Evolutionary conservation across 2,329 filamentous ascomycete genomes (phyloP).

Genomic region (Penicillium sp.): DNA sequence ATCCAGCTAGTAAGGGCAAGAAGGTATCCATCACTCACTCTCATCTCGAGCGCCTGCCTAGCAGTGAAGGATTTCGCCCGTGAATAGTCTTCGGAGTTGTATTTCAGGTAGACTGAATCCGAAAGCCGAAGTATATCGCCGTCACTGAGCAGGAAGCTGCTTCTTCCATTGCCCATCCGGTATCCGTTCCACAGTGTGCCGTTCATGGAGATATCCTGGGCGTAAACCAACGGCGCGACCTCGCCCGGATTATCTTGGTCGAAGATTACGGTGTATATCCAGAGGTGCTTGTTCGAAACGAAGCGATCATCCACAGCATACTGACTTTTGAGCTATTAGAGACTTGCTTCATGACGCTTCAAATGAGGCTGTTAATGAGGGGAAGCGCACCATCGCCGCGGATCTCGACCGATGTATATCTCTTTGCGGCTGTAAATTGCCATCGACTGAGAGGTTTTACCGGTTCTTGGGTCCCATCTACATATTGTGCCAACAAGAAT

Average conservation of each 20-base stretch:
- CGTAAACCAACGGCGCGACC: conserved; percentile 50
- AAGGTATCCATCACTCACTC: conserved; percentile 28
- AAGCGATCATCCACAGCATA: conserved; percentile 38
- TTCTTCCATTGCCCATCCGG: conserved; percentile 38
- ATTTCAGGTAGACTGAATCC: conserved; percentile 28
- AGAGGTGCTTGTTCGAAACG: conserved; percentile 49
- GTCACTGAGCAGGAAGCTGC: conserved; percentile 44
- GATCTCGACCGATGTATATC: conserved; percentile 43
- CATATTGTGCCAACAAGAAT: conserved; percentile 29
- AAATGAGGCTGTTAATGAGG: no score
- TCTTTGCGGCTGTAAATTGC: conserved; percentile 38
- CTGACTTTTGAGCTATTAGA: conserved; percentile 31
- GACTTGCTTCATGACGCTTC: no score
- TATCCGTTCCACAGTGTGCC: conserved; percentile 47
- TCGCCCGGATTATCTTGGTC: conserved; percentile 43
- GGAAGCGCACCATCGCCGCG: conserved; percentile 32
- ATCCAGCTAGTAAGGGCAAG: not conserved
- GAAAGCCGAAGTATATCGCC: conserved; percentile 43
- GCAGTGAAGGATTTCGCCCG: conserved; percentile 26
- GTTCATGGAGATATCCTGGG: conserved; percentile 48
- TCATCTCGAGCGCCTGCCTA: conserved; percentile 41
- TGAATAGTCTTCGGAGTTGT: conserved; percentile 17
- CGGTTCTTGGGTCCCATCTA: conserved; percentile 28
- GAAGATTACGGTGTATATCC: conserved; percentile 50
- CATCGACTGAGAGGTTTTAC: conserved; percentile 18